Conservation (phyloP, 129 eudicot genomes). For the Escallonia rubra region DNA sequence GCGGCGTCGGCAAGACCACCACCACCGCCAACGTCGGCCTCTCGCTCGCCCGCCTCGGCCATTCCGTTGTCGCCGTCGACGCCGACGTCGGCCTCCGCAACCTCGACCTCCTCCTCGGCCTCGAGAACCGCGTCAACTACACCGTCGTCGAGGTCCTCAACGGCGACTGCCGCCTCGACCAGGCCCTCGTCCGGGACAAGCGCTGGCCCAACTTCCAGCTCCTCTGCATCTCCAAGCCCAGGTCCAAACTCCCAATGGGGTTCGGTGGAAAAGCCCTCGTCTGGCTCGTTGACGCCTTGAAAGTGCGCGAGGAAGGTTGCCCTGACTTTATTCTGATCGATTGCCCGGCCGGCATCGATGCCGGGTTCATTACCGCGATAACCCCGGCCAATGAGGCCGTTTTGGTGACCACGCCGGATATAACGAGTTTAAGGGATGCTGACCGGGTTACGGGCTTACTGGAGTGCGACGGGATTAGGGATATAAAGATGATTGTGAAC, state of each 20-base stretch:
- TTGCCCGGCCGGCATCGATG: slow-evolving; percentile 91
- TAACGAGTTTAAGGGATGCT: slow-evolving; percentile 80
- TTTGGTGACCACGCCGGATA: slow-evolving; percentile 90
- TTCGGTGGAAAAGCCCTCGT: slow-evolving; percentile 87
- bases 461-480: slow-evolving; percentile 98
- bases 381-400: slow-evolving; percentile 94
- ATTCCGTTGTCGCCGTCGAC: slow-evolving; percentile 89
- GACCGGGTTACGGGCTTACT: slow-evolving; percentile 92
- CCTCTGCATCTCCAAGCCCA: slow-evolving; percentile 82
- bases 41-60: slow-evolving; percentile 79
- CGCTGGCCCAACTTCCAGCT: slow-evolving; percentile 88
- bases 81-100: slow-evolving; percentile 96
- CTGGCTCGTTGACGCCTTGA: slow-evolving; percentile 95
- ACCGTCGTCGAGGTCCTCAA: slow-evolving; percentile 88
- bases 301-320: slow-evolving; percentile 62
- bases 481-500: slow-evolving; percentile 94
- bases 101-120: slow-evolving; percentile 90
- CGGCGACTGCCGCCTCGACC: slow-evolving; percentile 97
- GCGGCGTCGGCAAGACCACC: slow-evolving; percentile 84
- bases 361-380: slow-evolving; percentile 89
- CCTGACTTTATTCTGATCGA: slow-evolving; percentile 83
- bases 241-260: slow-evolving; percentile 86
- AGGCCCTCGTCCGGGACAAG: slow-evolving; percentile 83
- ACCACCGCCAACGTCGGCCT: slow-evolving; percentile 89
- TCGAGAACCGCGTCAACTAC: slow-evolving; percentile 92